Evolutionary conservation across 176 grass and related monocot species (phyloP).

Genomic region (Canna indica): DNA sequence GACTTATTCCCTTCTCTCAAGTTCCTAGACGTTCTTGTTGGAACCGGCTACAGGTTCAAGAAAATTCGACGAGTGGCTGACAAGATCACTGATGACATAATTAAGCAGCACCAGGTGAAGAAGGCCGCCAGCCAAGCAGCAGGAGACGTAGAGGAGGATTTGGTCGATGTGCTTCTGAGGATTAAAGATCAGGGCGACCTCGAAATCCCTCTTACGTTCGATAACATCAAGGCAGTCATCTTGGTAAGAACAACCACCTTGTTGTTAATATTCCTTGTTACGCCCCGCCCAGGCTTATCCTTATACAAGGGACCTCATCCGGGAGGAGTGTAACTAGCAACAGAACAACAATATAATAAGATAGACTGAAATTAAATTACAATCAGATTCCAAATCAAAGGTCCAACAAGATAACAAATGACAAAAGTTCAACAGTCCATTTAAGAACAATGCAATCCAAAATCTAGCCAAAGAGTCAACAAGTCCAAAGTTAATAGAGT

Average conservation of each 20-base stretch:
- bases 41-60: conserved; percentile 16
- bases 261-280: no score
- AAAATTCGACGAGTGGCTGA: conserved; percentile 23
- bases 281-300: no score
- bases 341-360: no score
- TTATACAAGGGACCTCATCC: no score
- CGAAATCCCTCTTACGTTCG: conserved; percentile 8
- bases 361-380: no score
- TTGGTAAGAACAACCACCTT: conserved; percentile 10
- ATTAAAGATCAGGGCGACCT: conserved; percentile 33
- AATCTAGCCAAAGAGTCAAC: no score
- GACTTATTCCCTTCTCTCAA: conserved; percentile 33
- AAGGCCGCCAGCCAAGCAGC: conserved; percentile 8
- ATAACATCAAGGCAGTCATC: conserved; percentile 43
- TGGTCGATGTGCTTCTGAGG: conserved; percentile 44
- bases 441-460: no score
- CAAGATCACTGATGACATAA: conserved; percentile 42
- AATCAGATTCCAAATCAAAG: no score
- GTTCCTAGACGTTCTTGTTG: conserved; percentile 3
- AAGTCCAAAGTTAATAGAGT: no score
- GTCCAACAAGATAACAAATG: no score
- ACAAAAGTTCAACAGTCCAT: no score
- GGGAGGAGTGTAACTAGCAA: no score
- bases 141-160: conserved; percentile 32
- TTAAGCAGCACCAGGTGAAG: conserved; percentile 35